These are phyloP conservation scores for Penicillium steckii DNA, from an alignment of 495 filamentous ascomycete genomes.

Conservation along the genomic window DNA sequence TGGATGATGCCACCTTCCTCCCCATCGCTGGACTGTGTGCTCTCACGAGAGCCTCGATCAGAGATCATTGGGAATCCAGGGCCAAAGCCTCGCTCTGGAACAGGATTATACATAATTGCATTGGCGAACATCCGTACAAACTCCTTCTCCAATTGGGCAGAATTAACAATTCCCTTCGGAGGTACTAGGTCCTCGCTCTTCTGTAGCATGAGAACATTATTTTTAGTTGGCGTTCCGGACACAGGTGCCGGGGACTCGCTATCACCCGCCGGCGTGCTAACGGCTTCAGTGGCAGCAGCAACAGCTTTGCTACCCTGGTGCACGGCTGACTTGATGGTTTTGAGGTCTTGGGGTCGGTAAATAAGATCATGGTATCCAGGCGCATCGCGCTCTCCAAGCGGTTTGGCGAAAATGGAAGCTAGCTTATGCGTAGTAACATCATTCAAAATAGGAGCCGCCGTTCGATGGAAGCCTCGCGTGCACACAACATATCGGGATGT, in stretches of 20 bases:
- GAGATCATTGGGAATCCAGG: conserved; percentile 52
- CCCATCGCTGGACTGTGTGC: conserved; percentile 47
- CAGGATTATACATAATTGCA: conserved; percentile 94
- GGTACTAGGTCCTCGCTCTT: conserved; percentile 74
- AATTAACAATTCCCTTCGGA: conserved; percentile 90
- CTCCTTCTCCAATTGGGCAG: conserved; percentile 90
- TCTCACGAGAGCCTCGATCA: conserved; percentile 39
- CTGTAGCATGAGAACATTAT: conserved; percentile 52
- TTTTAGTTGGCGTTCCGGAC: conserved; percentile 35
- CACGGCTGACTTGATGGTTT: conserved; percentile 78
- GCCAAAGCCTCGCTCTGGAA: conserved; percentile 66
- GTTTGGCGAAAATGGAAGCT: conserved; percentile 81
- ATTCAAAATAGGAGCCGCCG: conserved; percentile 75
- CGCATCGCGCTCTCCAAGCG: conserved; percentile 80
- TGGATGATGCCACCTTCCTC: conserved; percentile 81
- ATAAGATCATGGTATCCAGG: conserved; percentile 88
- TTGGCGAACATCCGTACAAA: conserved; percentile 98
- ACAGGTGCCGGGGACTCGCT: conserved; percentile 41
- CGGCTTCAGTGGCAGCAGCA: conserved; percentile 54
- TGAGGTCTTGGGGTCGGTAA: conserved; percentile 83
- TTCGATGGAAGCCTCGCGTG: conserved; percentile 75
- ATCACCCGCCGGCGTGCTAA: conserved; percentile 46
- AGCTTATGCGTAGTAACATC: conserved; percentile 82
- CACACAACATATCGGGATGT: conserved; percentile 61
- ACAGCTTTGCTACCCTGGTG: conserved; percentile 74